Conservation (phyloP, 371 early-diverging fungal genomes). For the Fennellomyces sp. region DNA sequence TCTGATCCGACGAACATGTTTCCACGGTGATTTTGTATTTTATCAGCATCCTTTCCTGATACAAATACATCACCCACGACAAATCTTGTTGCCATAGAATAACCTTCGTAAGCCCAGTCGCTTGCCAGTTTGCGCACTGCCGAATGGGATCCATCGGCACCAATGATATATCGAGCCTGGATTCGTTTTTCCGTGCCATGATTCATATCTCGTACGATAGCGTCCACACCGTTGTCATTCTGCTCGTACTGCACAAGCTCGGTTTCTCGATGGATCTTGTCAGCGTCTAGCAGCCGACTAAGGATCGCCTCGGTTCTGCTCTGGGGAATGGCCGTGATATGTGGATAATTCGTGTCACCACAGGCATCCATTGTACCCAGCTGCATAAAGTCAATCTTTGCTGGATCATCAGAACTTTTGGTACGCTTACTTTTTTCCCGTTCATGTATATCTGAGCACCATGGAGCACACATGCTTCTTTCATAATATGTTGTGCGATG, state of each 20-base stretch:
- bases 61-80: conserved; percentile 32
- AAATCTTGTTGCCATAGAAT: conserved; percentile 26
- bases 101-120: conserved; percentile 40
- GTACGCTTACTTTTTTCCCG: conserved; percentile 21
- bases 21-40: not conserved
- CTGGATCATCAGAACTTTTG: no score
- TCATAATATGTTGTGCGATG: conserved; percentile 23
- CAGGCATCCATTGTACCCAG: conserved; percentile 14
- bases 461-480: conserved; percentile 7
- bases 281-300: not conserved
- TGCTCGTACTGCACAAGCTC: conserved; percentile 29
- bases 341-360: conserved; percentile 24
- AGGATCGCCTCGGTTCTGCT: conserved; percentile 25
- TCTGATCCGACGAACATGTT: conserved; percentile 2
- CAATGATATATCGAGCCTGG: conserved; percentile 25
- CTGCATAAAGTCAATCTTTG: no score
- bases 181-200: conserved; percentile 7
- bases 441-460: conserved; percentile 22
- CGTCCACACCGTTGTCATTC: conserved; percentile 19
- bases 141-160: no score
- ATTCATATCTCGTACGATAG: conserved; percentile 21
- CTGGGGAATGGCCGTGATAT: conserved; percentile 30
- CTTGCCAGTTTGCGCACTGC: conserved; percentile 19
- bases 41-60: conserved; percentile 2
- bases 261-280: conserved; percentile 23